A percentile compares a stretch with the other conserved stretches of the same genome.
Evolutionary conservation across 306 rosid genomes (phyloP).

Genomic region (Citrullus colocynthis): DNA sequence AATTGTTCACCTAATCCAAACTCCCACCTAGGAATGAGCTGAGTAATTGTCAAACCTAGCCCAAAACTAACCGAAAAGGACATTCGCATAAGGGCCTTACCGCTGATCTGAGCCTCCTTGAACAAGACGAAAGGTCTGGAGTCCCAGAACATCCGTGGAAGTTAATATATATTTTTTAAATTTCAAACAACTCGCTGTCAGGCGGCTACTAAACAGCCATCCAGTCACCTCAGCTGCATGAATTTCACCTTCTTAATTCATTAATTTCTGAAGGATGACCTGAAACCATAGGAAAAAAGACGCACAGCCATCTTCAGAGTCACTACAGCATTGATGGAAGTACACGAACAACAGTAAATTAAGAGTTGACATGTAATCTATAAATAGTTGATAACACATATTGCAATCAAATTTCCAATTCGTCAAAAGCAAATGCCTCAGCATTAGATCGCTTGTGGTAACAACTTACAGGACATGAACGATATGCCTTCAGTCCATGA

Average conservation of each 20-base stretch:
- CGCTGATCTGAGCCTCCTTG: neutral
- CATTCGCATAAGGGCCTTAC: neutral
- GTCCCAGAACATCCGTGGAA: neutral
- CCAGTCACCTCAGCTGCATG: conserved; percentile 10
- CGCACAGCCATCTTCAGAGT: neutral
- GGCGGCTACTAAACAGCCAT: neutral
- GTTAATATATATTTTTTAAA: too few species aligned
- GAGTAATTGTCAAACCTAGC: neutral
- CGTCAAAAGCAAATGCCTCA: neutral
- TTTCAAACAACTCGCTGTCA: too few species aligned
- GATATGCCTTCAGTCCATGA: conserved; percentile 50
- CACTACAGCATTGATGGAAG: neutral
- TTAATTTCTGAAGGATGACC: conserved; percentile 47
- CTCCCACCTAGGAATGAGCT: neutral
- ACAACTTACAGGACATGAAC: conserved; percentile 68
- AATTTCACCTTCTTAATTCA: conserved; percentile 34
- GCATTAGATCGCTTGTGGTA: neutral
- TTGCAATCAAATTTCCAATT: neutral
- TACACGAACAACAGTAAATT: neutral
- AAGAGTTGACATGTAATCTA: neutral
- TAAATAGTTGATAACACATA: neutral
- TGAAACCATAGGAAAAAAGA: conserved; percentile 9
- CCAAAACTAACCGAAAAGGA: neutral
- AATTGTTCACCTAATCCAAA: neutral
- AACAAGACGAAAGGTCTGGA: neutral